Evolutionary conservation across 2,329 filamentous ascomycete genomes (phyloP), one percentile per base, ranked within the genome.

Genomic region (Microcyclosporella mali): DNA sequence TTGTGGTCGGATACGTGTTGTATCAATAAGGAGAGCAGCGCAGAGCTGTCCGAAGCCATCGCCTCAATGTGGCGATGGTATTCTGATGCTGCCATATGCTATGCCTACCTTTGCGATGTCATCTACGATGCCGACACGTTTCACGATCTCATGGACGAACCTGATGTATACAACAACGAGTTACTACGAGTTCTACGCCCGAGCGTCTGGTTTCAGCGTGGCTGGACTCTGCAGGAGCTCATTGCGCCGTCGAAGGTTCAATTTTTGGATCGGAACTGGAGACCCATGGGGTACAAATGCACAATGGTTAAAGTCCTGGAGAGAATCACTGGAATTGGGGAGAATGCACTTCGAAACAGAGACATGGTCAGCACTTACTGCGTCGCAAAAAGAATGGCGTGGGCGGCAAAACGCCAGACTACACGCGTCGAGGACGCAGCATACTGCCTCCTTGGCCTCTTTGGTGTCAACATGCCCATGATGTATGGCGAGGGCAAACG

Each of bases 11-110:
- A 50, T 17, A 50, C 47, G 8, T 56, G 53, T 37, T 56, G 53
- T 33, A 56, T 56, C 31, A 40, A 55, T 42, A 53, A 56, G 31
- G 40, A 39, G 8, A 51, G 40, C 30, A 51, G 44, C 14, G 47
- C 46, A 17, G 52, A 55, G 28, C 46, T 55, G 1, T 41, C 41
- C 39, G 61, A 51, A 32, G 45, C 47, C 11, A 51, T 54, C 33
- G 50, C 48, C n/a, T 52, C 49, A 12, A 55, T 55, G 52, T 53
- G 37, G 27, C 38, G 37, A 29, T 55, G 52, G 52, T 53, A 53
- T 30, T 16, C 40, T 9, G 19, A 46, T 27, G 45, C 52, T 4
- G 27, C 28, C 7, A 30, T 41, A 15, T 55, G 52, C 36, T 55
- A 55, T 33, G 52, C 45, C 16, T 49, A 51, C 32, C 40, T 55